Evolutionary conservation across 225 moss, liverwort and hornwort genomes (phyloP).

Genomic region (Antitrichia curtipendula): DNA sequence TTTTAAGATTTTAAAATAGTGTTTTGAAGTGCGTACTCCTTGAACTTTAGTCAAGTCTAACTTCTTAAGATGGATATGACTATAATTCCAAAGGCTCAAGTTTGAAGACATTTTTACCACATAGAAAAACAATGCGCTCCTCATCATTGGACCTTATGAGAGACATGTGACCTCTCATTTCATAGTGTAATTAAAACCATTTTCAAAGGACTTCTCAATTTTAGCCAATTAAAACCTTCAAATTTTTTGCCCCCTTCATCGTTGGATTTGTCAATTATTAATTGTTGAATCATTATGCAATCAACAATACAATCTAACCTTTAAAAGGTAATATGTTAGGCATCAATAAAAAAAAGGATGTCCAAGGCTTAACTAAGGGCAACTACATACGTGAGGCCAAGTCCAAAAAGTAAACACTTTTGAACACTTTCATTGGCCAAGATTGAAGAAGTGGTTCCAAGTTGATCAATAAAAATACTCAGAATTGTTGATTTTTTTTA

Average conservation of each 20-base stretch:
- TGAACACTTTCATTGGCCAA: background rate
- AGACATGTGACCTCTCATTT: too few species aligned
- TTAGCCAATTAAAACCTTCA: background rate
- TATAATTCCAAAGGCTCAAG: too few species aligned
- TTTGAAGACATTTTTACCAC: too few species aligned
- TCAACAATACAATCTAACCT: background rate
- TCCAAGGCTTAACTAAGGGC: fast-evolving
- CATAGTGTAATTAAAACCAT: too few species aligned
- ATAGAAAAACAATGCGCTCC: background rate
- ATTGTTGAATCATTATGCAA: background rate
- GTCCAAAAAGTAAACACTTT: background rate
- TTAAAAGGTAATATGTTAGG: background rate
- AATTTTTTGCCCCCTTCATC: fast-evolving
- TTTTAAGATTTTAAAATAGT: background rate
- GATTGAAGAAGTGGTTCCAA: fast-evolving
- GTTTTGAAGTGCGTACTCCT: fast-evolving
- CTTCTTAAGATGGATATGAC: fast-evolving
- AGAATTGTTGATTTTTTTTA: background rate
- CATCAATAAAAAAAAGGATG: too few species aligned
- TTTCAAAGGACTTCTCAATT: fast-evolving
- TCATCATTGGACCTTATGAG: fast-evolving
- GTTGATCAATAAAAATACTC: background rate
- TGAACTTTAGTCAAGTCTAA: fast-evolving
- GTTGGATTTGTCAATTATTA: background rate
- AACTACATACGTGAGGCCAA: fast-evolving